Conservation (phyloP, 1,139 yeast genomes). For the Diutina rugosa region DNA sequence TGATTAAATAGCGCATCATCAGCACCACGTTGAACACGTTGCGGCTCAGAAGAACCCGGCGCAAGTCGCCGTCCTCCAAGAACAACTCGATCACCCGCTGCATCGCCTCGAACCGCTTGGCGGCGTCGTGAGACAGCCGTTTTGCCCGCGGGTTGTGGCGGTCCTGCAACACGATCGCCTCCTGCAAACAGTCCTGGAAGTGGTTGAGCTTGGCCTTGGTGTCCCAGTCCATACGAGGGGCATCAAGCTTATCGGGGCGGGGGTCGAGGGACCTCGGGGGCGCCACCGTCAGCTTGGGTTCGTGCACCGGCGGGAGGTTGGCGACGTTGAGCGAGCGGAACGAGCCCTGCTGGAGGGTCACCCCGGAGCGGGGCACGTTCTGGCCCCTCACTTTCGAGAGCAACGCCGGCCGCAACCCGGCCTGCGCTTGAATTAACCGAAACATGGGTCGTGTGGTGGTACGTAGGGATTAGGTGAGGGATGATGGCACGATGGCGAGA, state of each 20-base stretch:
- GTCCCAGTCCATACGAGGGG: not conserved
- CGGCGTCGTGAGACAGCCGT: not conserved
- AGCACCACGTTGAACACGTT: constrained; percentile 15
- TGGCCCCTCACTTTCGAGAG: constrained; percentile 26
- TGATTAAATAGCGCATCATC: constrained; percentile 15
- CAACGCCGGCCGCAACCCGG: constrained; percentile 25
- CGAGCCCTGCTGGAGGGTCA: not conserved
- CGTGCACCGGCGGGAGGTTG: not conserved
- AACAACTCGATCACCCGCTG: constrained; percentile 11
- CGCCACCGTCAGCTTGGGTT: not conserved
- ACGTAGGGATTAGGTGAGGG: not conserved
- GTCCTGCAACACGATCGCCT: constrained; percentile 13
- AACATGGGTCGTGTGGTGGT: constrained; percentile 14
- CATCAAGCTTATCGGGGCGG: constrained; percentile 5
- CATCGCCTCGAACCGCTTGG: constrained; percentile 3
- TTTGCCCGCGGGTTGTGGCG: constrained; percentile 5
- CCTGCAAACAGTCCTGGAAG: constrained; percentile 16
- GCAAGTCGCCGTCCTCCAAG: constrained; percentile 17
- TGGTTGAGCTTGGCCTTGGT: constrained; percentile 11
- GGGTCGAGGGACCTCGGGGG: constrained; percentile 5
- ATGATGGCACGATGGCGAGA: not conserved
- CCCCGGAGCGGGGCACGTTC: constrained; percentile 2
- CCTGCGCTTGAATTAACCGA: constrained; percentile 25
- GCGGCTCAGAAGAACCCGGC: constrained; percentile 13
- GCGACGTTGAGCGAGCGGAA: not conserved